Percentiles rank a stretch among this genome's conserved stretches.
These are phyloP conservation scores for Omphalotus guepiniiformis DNA, from an alignment of 768 basidiomycete species.

Conservation along the genomic window DNA sequence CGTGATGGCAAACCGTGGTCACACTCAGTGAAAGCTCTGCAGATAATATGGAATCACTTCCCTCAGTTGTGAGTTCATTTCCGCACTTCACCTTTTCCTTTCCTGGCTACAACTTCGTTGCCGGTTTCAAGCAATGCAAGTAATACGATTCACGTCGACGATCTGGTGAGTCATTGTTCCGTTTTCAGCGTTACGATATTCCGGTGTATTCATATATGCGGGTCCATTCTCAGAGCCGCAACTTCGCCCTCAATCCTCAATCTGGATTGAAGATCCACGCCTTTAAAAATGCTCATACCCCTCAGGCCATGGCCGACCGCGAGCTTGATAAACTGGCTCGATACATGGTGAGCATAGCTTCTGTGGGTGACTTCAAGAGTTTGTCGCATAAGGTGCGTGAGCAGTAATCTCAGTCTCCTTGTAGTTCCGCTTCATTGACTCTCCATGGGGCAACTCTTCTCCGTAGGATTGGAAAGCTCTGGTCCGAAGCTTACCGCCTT, in stretches of 20 bases:
- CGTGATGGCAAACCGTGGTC: conserved; percentile 69
- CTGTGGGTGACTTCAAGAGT: conserved; percentile 54
- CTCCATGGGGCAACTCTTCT: too few species aligned
- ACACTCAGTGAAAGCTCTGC: conserved; percentile 77
- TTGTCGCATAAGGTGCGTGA: conserved; percentile 61
- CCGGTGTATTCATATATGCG: too few species aligned
- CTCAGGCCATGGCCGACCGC: conserved; percentile 57
- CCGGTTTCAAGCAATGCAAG: conserved; percentile 41
- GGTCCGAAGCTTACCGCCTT: conserved; percentile 33
- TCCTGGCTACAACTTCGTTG: neutral
- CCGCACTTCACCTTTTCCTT: neutral
- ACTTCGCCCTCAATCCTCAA: conserved; percentile 83
- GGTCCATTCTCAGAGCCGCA: conserved; percentile 52
- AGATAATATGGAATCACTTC: conserved; percentile 86
- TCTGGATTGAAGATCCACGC: conserved; percentile 82
- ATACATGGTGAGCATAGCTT: conserved; percentile 65
- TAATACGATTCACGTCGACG: conserved; percentile 88
- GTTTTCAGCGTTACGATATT: neutral
- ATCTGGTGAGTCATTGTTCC: conserved; percentile 48
- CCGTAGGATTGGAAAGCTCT: conserved; percentile 49
- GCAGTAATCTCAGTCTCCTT: too few species aligned
- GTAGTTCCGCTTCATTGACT: neutral
- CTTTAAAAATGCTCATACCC: conserved; percentile 74
- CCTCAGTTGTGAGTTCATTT: conserved; percentile 61
- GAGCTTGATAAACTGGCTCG: conserved; percentile 62